Evolutionary conservation across 352 stramenopile species (phyloP), one percentile per base, ranked within the genome.

Genomic region (Thraustotheca clavata): DNA sequence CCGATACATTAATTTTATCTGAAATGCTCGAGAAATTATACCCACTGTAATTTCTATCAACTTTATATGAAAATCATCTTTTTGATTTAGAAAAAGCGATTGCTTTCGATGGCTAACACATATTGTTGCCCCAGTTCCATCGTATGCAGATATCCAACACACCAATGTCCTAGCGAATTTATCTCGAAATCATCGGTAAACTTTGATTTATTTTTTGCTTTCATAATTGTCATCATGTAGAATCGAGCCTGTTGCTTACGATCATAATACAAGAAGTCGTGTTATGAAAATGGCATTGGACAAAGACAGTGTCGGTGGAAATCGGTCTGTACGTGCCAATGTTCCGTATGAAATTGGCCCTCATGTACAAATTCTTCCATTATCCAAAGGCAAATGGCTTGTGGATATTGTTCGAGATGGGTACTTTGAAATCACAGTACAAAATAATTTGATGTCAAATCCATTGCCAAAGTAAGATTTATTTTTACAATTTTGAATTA

Each of bases 361-460:
- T 29, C 57, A 46, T 31, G 57, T 65, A 9, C 14, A 43, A 8
- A 32, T 65, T 9, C 80, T 86, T 32, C 76, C 73, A 36, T 52
- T 61, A 29, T 61, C 67, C 16, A 32, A 8, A 11, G 20, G 16
- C 0, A 55, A 29, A 3, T 65, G 76, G 62, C 50, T 76, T 11
- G 67, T 93, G 7, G 80, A 82, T 12, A 65, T 90, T 9, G 67
- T 77, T 14, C 62, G 70, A 4, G 80, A 83, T 52, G 80, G 73
- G 14, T 93, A 93, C 55, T 93, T 89, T 61, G 84, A 93, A 62
- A 74, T 90, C 49, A 79, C 73, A 20, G 69, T 71, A n/a, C 63
- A 73, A 36, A 49, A 49, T 2, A 12, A 36, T 20, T 34, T 31
- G 12, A 18, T 7, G 39, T 59, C n/a, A n/a, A n/a, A n/a, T 9